phyloP scores from a whole-genome alignment of 2,329 filamentous ascomycete species.

The Verticillium klebahnii region DNA sequence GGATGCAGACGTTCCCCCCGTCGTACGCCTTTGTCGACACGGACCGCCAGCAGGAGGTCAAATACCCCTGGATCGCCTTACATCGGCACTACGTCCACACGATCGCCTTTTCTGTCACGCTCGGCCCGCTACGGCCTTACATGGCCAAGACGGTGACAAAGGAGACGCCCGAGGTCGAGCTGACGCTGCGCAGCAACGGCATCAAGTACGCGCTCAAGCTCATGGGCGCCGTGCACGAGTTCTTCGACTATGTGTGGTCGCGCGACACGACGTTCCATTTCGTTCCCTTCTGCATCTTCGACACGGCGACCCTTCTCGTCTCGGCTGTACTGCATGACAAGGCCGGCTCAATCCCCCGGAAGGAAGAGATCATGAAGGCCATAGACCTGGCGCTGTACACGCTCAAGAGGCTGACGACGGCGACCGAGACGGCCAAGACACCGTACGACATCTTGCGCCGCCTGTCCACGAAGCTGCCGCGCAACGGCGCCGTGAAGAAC shows the following conservation, averaged over 20 bases:
- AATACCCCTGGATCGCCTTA: conserved; percentile 36
- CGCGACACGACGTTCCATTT: conserved; percentile 44
- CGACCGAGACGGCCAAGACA: conserved; percentile 24
- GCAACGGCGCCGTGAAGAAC: not conserved
- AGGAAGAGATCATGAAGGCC: conserved; percentile 32
- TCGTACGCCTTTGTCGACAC: conserved; percentile 23
- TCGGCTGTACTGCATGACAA: conserved; percentile 46
- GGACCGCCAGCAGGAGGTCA: conserved; percentile 25
- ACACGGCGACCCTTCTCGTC: conserved; percentile 45
- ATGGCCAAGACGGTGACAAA: not conserved
- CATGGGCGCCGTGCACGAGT: conserved; percentile 30
- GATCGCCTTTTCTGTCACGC: not conserved
- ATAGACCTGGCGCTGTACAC: conserved; percentile 31
- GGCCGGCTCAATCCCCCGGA: conserved; percentile 32
- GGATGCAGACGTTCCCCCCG: conserved; percentile 36
- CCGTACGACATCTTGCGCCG: conserved; percentile 24
- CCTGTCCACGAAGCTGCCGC: not conserved
- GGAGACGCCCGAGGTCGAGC: not conserved
- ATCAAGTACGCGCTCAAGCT: conserved; percentile 39
- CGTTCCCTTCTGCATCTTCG: conserved; percentile 45
- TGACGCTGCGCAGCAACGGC: conserved; percentile 17
- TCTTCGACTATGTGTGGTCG: conserved; percentile 41
- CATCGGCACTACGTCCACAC: conserved; percentile 42
- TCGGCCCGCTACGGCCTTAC: not conserved
- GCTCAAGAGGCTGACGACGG: conserved; percentile 23